phyloP scores from a whole-genome alignment of 805 yeast genomes.

The Ogataea chonburiensis region DNA sequence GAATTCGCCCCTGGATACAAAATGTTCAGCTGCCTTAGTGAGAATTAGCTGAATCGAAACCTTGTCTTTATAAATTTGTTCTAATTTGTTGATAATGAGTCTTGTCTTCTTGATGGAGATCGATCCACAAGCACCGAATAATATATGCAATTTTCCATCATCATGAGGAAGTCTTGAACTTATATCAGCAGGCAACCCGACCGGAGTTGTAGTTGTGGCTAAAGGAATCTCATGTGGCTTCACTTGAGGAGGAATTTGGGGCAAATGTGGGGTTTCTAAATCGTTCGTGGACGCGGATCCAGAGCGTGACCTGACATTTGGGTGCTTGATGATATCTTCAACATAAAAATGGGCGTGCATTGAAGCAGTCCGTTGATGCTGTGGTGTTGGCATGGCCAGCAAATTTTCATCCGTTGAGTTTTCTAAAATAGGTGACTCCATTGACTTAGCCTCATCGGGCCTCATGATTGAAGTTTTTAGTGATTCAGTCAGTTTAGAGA shows the following conservation, averaged over 20 bases:
- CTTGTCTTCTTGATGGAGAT: slow-evolving; percentile 51
- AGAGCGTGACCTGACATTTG: slow-evolving; percentile 35
- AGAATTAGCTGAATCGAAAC: slow-evolving; percentile 54
- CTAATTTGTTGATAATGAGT: slow-evolving; percentile 49
- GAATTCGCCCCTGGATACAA: slow-evolving; percentile 47
- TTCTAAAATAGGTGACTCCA: not conserved
- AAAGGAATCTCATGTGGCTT: slow-evolving; percentile 8
- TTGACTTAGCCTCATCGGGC: slow-evolving; percentile 3
- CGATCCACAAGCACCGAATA: slow-evolving; percentile 60
- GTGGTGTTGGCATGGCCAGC: slow-evolving; percentile 24
- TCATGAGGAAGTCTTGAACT: slow-evolving; percentile 44
- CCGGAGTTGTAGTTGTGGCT: slow-evolving; percentile 7
- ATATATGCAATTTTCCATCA: slow-evolving; percentile 55
- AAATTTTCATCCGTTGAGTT: slow-evolving; percentile 8
- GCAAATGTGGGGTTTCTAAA: slow-evolving; percentile 17
- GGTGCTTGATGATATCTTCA: slow-evolving; percentile 62
- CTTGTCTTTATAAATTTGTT: slow-evolving; percentile 52
- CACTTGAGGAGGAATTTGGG: slow-evolving; percentile 8
- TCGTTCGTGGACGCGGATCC: slow-evolving; percentile 34
- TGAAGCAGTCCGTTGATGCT: slow-evolving; percentile 52
- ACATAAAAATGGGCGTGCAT: slow-evolving; percentile 80
- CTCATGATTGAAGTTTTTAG: slow-evolving; percentile 9
- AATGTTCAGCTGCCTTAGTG: slow-evolving; percentile 52
- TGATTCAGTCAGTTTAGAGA: slow-evolving; percentile 29
- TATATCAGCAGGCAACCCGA: slow-evolving; percentile 18